Conservation (phyloP, 1,139 yeast genomes). For the Arxiozyma telluris region DNA sequence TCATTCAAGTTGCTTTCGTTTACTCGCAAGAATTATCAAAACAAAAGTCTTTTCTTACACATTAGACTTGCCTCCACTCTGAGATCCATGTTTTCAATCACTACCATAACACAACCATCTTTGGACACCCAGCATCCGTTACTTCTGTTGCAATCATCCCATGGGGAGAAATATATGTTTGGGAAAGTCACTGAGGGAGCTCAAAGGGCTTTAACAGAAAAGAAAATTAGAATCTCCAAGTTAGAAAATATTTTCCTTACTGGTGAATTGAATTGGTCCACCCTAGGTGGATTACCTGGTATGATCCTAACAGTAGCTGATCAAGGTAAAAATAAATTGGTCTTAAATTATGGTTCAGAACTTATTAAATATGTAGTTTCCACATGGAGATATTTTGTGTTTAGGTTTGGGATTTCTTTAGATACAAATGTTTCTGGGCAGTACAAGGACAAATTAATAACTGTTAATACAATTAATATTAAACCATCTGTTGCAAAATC, state of each 20-base stretch:
- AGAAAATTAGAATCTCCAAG: slow-evolving; percentile 44
- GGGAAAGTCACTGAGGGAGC: slow-evolving; percentile 84
- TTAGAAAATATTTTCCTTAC: slow-evolving; percentile 63
- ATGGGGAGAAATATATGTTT: slow-evolving; percentile 51
- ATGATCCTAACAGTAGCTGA: slow-evolving; percentile 77
- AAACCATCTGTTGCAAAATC: neutral
- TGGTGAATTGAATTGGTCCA: slow-evolving; percentile 65
- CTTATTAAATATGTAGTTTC: slow-evolving; percentile 47
- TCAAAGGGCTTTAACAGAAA: slow-evolving; percentile 59
- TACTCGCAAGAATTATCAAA: neutral
- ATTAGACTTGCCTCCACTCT: neutral
- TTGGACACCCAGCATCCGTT: slow-evolving; percentile 55
- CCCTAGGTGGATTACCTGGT: slow-evolving; percentile 87
- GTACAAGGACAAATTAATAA: slow-evolving; percentile 45
- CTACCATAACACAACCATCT: slow-evolving; percentile 46
- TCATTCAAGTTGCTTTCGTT: neutral
- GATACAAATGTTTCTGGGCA: slow-evolving; percentile 31
- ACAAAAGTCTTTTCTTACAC: neutral
- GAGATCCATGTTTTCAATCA: slow-evolving; percentile 31
- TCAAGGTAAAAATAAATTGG: slow-evolving; percentile 50
- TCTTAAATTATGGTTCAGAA: slow-evolving; percentile 39
- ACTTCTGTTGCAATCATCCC: slow-evolving; percentile 41
- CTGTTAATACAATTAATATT: slow-evolving; percentile 43
- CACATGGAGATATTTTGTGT: slow-evolving; percentile 86
- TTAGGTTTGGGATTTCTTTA: slow-evolving; percentile 63